These are phyloP conservation scores for Aspergillus melleus DNA, from an alignment of 2,329 filamentous ascomycete species.

Conservation along the genomic window DNA sequence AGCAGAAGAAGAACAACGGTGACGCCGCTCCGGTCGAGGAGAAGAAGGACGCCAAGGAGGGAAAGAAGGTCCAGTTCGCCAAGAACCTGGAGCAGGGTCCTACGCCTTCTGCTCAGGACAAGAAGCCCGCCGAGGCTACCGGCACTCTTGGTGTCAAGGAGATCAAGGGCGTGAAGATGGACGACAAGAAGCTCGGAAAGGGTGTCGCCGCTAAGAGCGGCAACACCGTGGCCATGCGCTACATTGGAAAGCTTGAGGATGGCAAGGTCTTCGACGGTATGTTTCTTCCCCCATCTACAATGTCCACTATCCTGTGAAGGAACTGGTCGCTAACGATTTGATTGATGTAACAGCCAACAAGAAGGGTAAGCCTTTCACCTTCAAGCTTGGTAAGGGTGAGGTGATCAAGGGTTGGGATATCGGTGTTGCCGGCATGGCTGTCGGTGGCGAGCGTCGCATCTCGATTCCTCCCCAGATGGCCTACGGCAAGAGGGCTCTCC, in stretches of 20 bases:
- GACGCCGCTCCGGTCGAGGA: constrained; percentile 67
- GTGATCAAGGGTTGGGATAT: constrained; percentile 99
- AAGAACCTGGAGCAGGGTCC: constrained; percentile 98
- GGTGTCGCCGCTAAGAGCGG: constrained; percentile 87
- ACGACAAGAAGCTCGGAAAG: constrained; percentile 89
- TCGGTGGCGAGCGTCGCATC: constrained; percentile 90
- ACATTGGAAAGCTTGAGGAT: constrained; percentile 94
- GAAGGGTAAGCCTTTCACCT: constrained; percentile 95
- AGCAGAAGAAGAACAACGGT: constrained; percentile 97
- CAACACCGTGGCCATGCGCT: constrained; percentile 88
- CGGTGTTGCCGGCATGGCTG: constrained; percentile 86
- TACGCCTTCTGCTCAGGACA: constrained; percentile 64
- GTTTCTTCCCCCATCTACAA: constrained; percentile 36
- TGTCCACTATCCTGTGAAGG: neutral
- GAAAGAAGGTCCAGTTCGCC: constrained; percentile 98
- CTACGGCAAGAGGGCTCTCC: constrained; percentile 80
- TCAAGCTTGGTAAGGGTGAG: constrained; percentile 91
- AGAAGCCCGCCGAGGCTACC: constrained; percentile 50
- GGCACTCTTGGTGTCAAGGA: constrained; percentile 69
- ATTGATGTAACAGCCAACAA: constrained; percentile 72
- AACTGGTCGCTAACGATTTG: constrained; percentile 6
- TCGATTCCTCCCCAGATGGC: constrained; percentile 83
- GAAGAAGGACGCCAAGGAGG: constrained; percentile 61
- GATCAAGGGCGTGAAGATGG: constrained; percentile 85
- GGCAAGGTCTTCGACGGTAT: constrained; percentile 93